A percentile compares a stretch with the other conserved stretches of the same genome.
These are phyloP conservation scores for Eucommia ulmoides DNA, from an alignment of 257 asterid genomes.

Conservation along the genomic window DNA sequence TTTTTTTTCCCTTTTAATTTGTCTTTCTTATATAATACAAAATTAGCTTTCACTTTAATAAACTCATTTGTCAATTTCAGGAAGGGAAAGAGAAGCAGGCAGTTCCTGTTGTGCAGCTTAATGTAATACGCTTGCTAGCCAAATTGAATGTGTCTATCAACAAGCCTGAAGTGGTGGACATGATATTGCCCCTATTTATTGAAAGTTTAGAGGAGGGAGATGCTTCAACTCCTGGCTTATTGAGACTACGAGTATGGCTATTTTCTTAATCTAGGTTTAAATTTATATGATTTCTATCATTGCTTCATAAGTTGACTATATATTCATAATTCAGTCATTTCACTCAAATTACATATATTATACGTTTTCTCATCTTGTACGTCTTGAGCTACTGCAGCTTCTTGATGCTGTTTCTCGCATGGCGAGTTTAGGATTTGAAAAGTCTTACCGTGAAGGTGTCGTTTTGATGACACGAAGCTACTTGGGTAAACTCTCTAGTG, in stretches of 20 bases:
- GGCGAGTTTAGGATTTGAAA: slow-evolving; percentile 96
- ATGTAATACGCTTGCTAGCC: slow-evolving; percentile 74
- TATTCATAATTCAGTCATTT: no score
- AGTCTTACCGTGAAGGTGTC: slow-evolving; percentile 93
- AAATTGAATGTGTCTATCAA: slow-evolving; percentile 60
- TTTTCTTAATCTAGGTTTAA: no score
- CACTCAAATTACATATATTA: slow-evolving; percentile 10
- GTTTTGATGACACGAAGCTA: slow-evolving; percentile 90
- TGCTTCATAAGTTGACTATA: no score
- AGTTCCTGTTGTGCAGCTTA: slow-evolving; percentile 75
- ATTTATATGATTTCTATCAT: no score
- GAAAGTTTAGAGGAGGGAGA: slow-evolving; percentile 99
- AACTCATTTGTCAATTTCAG: slow-evolving; percentile 22
- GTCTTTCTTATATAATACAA: no score
- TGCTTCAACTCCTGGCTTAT: slow-evolving; percentile 78
- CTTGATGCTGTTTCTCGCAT: slow-evolving; percentile 99
- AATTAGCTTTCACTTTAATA: no score
- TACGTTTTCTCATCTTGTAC: slow-evolving; percentile 38
- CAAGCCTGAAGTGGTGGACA: slow-evolving; percentile 89
- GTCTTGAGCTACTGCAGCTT: slow-evolving; percentile 86
- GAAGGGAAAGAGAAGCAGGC: slow-evolving; percentile 66
- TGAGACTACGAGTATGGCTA: slow-evolving; percentile 74
- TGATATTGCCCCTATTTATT: slow-evolving; percentile 84
- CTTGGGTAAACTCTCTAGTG: slow-evolving; percentile 69
- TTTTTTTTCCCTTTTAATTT: no score